These are phyloP conservation scores for Chrysosporium keratinophilum DNA, from an alignment of 2,329 filamentous ascomycete genomes.

Conservation along the genomic window DNA sequence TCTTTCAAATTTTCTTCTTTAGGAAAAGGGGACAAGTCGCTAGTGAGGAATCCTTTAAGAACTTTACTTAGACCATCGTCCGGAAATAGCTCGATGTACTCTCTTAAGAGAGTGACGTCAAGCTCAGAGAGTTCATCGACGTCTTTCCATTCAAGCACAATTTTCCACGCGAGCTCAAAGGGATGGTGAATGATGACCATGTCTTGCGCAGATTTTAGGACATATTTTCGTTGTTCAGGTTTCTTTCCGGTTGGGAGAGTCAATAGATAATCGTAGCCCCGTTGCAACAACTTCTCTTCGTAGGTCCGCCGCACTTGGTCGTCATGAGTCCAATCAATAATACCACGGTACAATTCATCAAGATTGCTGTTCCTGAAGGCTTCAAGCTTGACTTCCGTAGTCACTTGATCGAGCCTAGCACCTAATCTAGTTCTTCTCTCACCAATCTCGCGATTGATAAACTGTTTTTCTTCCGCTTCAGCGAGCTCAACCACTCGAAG, in stretches of 20 bases:
- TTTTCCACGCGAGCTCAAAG: constrained; percentile 80
- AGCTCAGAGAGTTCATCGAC: constrained; percentile 61
- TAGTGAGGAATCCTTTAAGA: constrained; percentile 69
- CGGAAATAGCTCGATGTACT: constrained; percentile 76
- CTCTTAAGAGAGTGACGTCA: constrained; percentile 65
- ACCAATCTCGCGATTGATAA: constrained; percentile 79
- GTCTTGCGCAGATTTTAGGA: constrained; percentile 68
- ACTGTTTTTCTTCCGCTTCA: constrained; percentile 76
- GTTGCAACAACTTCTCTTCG: constrained; percentile 78
- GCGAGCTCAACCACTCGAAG: constrained; percentile 71
- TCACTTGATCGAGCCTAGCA: constrained; percentile 72
- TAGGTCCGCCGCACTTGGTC: constrained; percentile 74
- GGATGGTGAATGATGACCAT: constrained; percentile 96
- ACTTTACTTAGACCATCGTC: constrained; percentile 73
- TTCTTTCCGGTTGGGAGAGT: constrained; percentile 61
- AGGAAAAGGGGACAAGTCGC: constrained; percentile 74
- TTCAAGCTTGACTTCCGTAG: constrained; percentile 75
- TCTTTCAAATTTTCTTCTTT: constrained; percentile 45
- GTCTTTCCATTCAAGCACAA: constrained; percentile 83
- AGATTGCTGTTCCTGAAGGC: constrained; percentile 65
- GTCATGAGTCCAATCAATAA: constrained; percentile 84
- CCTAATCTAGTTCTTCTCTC: constrained; percentile 81
- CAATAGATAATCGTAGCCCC: constrained; percentile 67
- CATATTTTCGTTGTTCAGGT: constrained; percentile 56
- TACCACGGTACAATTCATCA: constrained; percentile 66